A percentile compares a stretch with the other conserved stretches of the same genome.
These are phyloP conservation scores for Naganishia sp. DNA, from an alignment of 1,284 basidiomycete species.

Conservation along the genomic window DNA sequence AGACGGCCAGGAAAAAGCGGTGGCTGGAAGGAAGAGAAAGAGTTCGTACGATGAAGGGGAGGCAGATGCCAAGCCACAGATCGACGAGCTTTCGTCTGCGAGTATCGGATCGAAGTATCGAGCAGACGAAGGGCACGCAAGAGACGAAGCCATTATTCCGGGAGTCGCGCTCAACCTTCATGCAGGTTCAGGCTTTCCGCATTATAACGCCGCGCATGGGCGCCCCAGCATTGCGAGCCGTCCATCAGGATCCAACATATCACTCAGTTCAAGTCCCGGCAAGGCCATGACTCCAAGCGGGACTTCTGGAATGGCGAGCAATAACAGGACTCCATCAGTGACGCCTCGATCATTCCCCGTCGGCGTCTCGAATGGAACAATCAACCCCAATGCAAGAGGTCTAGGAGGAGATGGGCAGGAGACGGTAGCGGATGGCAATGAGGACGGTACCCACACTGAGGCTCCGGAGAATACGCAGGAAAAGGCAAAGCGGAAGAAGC, in stretches of 20 bases:
- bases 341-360: background rate
- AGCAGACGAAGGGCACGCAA: background rate
- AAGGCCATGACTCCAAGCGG: background rate
- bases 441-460: background rate
- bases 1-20: background rate
- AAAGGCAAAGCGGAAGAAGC: slow-evolving; percentile 48
- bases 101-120: background rate
- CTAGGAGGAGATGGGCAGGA: slow-evolving; percentile 14
- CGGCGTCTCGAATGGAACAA: slow-evolving; percentile 18
- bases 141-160: slow-evolving; percentile 16
- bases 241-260: slow-evolving; percentile 20
- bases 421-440: background rate
- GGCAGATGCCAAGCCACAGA: slow-evolving; percentile 1
- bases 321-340: background rate
- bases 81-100: slow-evolving; percentile 1
- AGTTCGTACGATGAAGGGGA: slow-evolving; percentile 3
- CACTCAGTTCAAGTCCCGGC: slow-evolving; percentile 8
- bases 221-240: slow-evolving; percentile 5
- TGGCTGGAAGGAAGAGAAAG: slow-evolving; percentile 14
- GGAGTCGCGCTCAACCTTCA: slow-evolving; percentile 16
- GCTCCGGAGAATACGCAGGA: slow-evolving; percentile 12
- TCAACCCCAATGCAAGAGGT: slow-evolving; percentile 20
- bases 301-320: background rate
- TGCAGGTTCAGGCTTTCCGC: background rate
- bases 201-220: background rate